phyloP scores from a whole-genome alignment of 1,284 basidiomycete species.

The Meripilus lineatus region DNA sequence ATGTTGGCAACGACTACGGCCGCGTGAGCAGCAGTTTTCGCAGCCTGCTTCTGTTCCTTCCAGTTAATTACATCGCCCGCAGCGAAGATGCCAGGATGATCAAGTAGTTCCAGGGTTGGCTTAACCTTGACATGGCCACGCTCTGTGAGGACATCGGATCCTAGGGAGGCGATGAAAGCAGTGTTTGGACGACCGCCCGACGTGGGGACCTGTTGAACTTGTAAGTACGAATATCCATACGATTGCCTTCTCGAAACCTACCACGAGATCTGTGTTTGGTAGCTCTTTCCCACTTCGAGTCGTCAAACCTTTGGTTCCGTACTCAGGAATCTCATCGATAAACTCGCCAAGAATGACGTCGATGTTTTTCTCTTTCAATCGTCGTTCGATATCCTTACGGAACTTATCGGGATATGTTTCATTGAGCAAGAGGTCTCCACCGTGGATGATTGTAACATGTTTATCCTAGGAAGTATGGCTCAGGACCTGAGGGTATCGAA shows the following conservation, averaged over 20 bases:
- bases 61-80: slow-evolving; percentile 56
- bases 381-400: slow-evolving; percentile 42
- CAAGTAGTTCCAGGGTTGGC: slow-evolving; percentile 46
- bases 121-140: slow-evolving; percentile 43
- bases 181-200: slow-evolving; percentile 50
- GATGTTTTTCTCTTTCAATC: slow-evolving; percentile 40
- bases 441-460: slow-evolving; percentile 63
- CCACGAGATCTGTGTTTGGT: slow-evolving; percentile 49
- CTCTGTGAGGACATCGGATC: slow-evolving; percentile 34
- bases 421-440: slow-evolving; percentile 48
- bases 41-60: slow-evolving; percentile 54
- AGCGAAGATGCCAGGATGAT: slow-evolving; percentile 49
- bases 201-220: slow-evolving; percentile 37
- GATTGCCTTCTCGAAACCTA: slow-evolving; percentile 26
- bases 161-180: slow-evolving; percentile 40
- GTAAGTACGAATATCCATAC: neutral
- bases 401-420: slow-evolving; percentile 50
- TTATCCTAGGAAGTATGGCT: slow-evolving; percentile 36
- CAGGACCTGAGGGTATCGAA: slow-evolving; percentile 11
- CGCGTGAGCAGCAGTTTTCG: slow-evolving; percentile 41
- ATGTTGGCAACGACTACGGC: slow-evolving; percentile 43
- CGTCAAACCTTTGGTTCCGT: slow-evolving; percentile 29
- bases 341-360: slow-evolving; percentile 51
- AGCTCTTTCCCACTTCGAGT: slow-evolving; percentile 52
- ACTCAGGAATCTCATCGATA: slow-evolving; percentile 39